These are phyloP conservation scores for Phytophthora syringae DNA, from an alignment of 352 stramenopile species.

Conservation along the genomic window DNA sequence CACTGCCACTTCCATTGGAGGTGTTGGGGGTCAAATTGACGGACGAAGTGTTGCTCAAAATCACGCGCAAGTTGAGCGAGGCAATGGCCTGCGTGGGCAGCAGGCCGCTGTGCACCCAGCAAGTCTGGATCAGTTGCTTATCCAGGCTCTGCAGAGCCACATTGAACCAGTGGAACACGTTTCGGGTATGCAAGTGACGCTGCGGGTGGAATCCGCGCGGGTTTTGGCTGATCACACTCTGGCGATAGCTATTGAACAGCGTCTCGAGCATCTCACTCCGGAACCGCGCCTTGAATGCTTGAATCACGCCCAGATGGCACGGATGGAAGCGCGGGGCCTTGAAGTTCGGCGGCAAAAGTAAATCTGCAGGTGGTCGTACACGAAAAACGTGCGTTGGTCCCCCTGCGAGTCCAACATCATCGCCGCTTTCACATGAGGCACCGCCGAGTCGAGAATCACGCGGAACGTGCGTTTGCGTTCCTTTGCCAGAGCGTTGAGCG, in stretches of 20 bases:
- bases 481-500: slow-evolving; percentile 74
- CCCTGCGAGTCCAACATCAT: slow-evolving; percentile 89
- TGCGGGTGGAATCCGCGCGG: slow-evolving; percentile 53
- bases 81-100: slow-evolving; percentile 71
- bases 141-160: slow-evolving; percentile 78
- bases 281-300: slow-evolving; percentile 83
- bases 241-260: slow-evolving; percentile 70
- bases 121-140: slow-evolving; percentile 70
- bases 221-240: slow-evolving; percentile 54
- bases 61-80: slow-evolving; percentile 69
- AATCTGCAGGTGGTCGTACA: slow-evolving; percentile 83
- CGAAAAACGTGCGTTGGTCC: slow-evolving; percentile 88
- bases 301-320: slow-evolving; percentile 75
- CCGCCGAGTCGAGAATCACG: slow-evolving; percentile 81
- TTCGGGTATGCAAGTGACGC: slow-evolving; percentile 72
- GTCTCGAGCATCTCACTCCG: slow-evolving; percentile 82
- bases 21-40: slow-evolving; percentile 13
- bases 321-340: slow-evolving; percentile 76
- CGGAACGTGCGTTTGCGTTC: slow-evolving; percentile 80
- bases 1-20: slow-evolving; percentile 15
- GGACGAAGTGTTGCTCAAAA: slow-evolving; percentile 39
- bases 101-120: slow-evolving; percentile 78
- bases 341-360: slow-evolving; percentile 87
- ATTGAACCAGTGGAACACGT: slow-evolving; percentile 88
- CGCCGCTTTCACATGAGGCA: slow-evolving; percentile 85